Conservation (phyloP, 768 basidiomycete genomes). For the Suillus fuscotomentosus region DNA sequence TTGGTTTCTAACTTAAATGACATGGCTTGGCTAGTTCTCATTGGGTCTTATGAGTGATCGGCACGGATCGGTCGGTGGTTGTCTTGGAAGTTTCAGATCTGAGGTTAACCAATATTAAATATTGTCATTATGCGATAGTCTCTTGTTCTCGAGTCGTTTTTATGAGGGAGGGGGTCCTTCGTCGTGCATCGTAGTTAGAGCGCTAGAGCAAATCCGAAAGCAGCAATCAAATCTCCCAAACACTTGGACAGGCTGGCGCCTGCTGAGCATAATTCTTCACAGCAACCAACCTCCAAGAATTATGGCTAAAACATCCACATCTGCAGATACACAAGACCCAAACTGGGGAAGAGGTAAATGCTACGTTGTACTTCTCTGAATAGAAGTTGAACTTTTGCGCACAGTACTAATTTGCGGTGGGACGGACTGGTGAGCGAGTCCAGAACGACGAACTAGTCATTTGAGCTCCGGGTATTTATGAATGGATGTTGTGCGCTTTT, state of each 20-base stretch:
- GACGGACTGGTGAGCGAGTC: conserved; percentile 70
- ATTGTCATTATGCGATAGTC: not conserved
- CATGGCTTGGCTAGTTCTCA: conserved; percentile 23
- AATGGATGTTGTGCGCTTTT: conserved; percentile 9
- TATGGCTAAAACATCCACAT: conserved; percentile 25
- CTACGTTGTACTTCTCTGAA: conserved; percentile 6
- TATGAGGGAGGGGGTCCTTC: not conserved
- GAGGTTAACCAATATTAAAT: not conserved
- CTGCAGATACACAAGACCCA: conserved; percentile 27
- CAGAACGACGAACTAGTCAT: conserved; percentile 16
- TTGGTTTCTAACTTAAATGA: conserved; percentile 6
- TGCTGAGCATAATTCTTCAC: conserved; percentile 11
- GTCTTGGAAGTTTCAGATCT: conserved; percentile 1
- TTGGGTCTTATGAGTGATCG: conserved; percentile 17
- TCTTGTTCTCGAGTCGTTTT: not conserved
- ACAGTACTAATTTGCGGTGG: conserved; percentile 84
- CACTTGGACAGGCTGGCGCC: conserved; percentile 18
- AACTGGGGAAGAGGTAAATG: conserved; percentile 45
- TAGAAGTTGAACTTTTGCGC: conserved; percentile 13
- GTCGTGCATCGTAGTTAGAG: conserved; percentile 27
- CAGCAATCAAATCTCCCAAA: conserved; percentile 23
- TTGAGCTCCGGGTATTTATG: not conserved
- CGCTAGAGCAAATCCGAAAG: conserved; percentile 27
- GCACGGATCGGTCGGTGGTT: conserved; percentile 7
- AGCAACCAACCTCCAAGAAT: conserved; percentile 21